Evolutionary conservation across 148 eudicot species (phyloP).

Genomic region (Silene latifolia): DNA sequence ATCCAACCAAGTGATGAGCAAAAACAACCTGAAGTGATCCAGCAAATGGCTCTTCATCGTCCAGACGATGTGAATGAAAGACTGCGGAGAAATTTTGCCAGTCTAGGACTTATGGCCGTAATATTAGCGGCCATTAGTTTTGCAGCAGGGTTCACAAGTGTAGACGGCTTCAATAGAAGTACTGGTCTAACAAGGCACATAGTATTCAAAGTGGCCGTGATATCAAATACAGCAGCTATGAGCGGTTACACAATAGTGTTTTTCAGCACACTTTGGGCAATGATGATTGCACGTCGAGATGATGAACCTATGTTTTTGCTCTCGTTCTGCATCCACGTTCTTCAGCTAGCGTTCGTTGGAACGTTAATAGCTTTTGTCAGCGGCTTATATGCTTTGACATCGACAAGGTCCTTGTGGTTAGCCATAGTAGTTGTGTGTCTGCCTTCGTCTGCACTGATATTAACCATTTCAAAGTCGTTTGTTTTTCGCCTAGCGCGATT

Average conservation of each 20-base stretch:
- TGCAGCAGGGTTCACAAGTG: slow-evolving; percentile 31
- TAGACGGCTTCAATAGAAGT: slow-evolving; percentile 28
- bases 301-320: slow-evolving; percentile 40
- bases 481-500: slow-evolving; percentile 30
- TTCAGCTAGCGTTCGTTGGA: slow-evolving; percentile 42
- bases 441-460: slow-evolving; percentile 27
- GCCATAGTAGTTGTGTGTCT: slow-evolving; percentile 36
- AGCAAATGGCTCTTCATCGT: slow-evolving; percentile 5
- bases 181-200: slow-evolving; percentile 23
- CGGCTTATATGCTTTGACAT: slow-evolving; percentile 32
- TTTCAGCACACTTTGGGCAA: slow-evolving; percentile 37
- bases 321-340: slow-evolving; percentile 33
- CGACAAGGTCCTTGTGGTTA: slow-evolving; percentile 33
- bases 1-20: slow-evolving; percentile 27
- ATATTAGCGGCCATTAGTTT: slow-evolving; percentile 40
- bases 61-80: slow-evolving; percentile 22
- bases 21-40: slow-evolving; percentile 15
- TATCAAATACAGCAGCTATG: slow-evolving; percentile 44
- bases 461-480: slow-evolving; percentile 24
- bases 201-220: slow-evolving; percentile 32
- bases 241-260: slow-evolving; percentile 42
- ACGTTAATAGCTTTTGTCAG: slow-evolving; percentile 38
- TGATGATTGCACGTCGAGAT: slow-evolving; percentile 33
- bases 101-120: slow-evolving; percentile 36
- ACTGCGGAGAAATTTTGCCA: slow-evolving; percentile 28